Base-by-base conservation (phyloP, 1,284 basidiomycete species). In the Moesziomyces sp. region DNA sequence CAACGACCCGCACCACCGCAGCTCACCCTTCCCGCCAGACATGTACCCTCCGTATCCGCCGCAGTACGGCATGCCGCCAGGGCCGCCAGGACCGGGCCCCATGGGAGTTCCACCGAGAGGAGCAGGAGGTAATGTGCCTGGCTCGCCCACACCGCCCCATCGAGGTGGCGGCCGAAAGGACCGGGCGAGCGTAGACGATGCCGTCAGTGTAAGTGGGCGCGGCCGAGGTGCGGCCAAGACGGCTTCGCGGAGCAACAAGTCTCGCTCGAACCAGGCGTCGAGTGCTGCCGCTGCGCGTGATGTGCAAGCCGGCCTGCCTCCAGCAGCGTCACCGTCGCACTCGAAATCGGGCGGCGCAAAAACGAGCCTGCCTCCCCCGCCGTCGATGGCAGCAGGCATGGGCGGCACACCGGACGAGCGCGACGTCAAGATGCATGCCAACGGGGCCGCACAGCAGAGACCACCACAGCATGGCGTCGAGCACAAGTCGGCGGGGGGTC, bases 1-100 rank as follows among this genome's bases (percentile, higher is more conserved):
- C 7, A 59, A 67, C 46, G 71, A 69, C 40, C 61, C 62, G n/a
- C 61, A 66, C 42, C 58, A 69, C 40, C 55, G 66, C 30, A 58
- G 65, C 30, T 74, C 72, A 16, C 66, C 72, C 3, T 71, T 65
- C 46, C 73, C 60, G 8, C 68, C 63, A 9, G 73, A 75, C 13
- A 65, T 75, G 60, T 75, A 71, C 28, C 50, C 44, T 7, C 56
- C 58, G 10, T 67, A 69, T 50, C 72, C 72, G 21, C 61, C 65
- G 26, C 65, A 74, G 19, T 57, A 64, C 47, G 57, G 50, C 46
- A 21, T 66, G 19, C 52, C 67, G 28, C 66, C 54, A n/a, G 58
- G 58, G 38, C 57, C 44, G 4, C 52, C 23, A 23, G 60, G 56
- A 7, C 58, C 60, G n/a, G 62, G 53, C 2, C 69, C 55, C 2